Percentiles rank a stretch among this genome's conserved stretches.
These are phyloP conservation scores for Melanomma pulvis-pyrius DNA, from an alignment of 495 filamentous ascomycete genomes.

Conservation along the genomic window DNA sequence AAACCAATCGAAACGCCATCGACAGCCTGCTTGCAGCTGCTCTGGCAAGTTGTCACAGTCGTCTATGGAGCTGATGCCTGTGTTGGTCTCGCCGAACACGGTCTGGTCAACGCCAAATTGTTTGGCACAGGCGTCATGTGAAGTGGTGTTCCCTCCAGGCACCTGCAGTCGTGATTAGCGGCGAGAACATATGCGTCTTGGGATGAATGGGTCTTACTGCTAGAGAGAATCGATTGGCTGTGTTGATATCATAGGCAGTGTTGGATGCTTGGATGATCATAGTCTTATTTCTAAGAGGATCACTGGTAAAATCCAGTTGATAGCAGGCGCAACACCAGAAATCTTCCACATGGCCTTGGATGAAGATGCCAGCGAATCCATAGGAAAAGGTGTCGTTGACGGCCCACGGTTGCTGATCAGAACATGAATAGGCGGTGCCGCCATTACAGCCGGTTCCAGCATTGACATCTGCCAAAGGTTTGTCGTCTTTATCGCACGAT, in stretches of 20 bases:
- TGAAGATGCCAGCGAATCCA: slow-evolving; percentile 64
- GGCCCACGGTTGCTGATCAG: slow-evolving; percentile 64
- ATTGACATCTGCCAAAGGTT: slow-evolving; percentile 46
- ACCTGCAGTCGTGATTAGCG: slow-evolving; percentile 32
- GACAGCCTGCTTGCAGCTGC: slow-evolving; percentile 60
- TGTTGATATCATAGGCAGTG: slow-evolving; percentile 49
- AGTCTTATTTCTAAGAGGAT: slow-evolving; percentile 54
- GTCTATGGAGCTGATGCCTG: slow-evolving; percentile 54
- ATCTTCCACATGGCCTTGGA: slow-evolving; percentile 53
- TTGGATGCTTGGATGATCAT: slow-evolving; percentile 72
- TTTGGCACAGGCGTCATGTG: slow-evolving; percentile 62
- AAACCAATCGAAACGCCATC: slow-evolving; percentile 72
- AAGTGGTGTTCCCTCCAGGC: slow-evolving; percentile 36
- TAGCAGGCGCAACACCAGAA: slow-evolving; percentile 71
- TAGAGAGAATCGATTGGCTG: slow-evolving; percentile 41
- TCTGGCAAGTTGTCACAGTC: slow-evolving; percentile 59
- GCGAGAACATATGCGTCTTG: background rate
- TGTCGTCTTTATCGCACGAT: slow-evolving; percentile 60
- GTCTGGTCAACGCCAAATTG: slow-evolving; percentile 58
- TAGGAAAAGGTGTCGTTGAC: slow-evolving; percentile 61
- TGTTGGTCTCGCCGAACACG: slow-evolving; percentile 57
- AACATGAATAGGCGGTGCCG: slow-evolving; percentile 63
- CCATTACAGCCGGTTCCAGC: slow-evolving; percentile 52
- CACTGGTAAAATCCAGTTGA: slow-evolving; percentile 46
- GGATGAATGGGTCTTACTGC: slow-evolving; percentile 24